Evolutionary conservation across 192 early-diverging fungal genomes (phyloP), one percentile per base, ranked within the genome.

Genomic region (Powellomyces hirtus): DNA sequence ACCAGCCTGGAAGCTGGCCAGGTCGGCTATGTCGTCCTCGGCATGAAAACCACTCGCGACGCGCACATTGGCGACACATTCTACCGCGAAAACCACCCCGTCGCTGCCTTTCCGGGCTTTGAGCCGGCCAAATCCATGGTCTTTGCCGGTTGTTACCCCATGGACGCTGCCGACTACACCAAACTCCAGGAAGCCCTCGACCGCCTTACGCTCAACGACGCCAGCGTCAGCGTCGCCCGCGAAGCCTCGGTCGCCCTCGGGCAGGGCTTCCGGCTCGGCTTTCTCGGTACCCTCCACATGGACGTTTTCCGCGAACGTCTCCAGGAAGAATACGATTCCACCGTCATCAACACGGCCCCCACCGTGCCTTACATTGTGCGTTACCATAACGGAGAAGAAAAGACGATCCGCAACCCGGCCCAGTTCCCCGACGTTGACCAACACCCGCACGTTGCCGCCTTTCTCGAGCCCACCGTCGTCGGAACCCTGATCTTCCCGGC

Each of bases 11-110:
- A 73, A 20, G 80, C 75, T 24, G 79, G 84, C 1, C 81, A 84
- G 66, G 95, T 98, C 26, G 96, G 96, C 0, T 98, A 94, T 75
- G 84, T 95, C 38, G 80, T 90, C 14, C 87, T 94, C 70, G 90
- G 91, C 63, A 96, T 98, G 93, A 96, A 96, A 74, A 88, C 89
- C 0, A 87, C 93, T 1, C 81, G 89, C 52, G 96, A 98, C 73
- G 94, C 96, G 1, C 87, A 91, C 69, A 91, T 98, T 27, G 96
- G 96, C 20, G 96, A 98, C 74, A 98, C 96, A 5, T 96, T 97
- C 63, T 89, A 91, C 81, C 82, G 83, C 0, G 51, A 62, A 20
- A 66, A 62, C 38, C 5, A 44, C 27, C 71, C 68, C 1, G 90
- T 91, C 0, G 82, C 88, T n/a, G 74, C 88, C 14, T 85, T 97